phyloP scores from a whole-genome alignment of 768 basidiomycete species.

The Grammothele lineata region DNA sequence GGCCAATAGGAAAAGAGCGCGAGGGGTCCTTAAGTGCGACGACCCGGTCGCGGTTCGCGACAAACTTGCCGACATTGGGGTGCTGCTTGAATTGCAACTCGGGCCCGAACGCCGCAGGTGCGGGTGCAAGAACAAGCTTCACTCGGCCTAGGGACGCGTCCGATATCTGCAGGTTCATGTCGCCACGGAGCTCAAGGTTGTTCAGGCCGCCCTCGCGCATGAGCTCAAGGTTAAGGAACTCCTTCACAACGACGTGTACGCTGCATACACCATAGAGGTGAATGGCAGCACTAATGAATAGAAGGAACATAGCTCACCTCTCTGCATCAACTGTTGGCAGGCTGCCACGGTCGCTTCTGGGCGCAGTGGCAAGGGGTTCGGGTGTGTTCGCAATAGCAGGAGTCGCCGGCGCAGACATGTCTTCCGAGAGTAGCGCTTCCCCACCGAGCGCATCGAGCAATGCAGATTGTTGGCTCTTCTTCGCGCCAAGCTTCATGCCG shows the following conservation, averaged over 20 bases:
- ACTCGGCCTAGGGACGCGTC: constrained; percentile 72
- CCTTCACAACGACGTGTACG: constrained; percentile 83
- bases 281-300: too few species aligned
- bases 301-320: constrained; percentile 53
- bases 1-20: constrained; percentile 82
- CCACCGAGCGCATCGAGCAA: constrained; percentile 84
- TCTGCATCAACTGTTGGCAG: constrained; percentile 73
- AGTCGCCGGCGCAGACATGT: constrained; percentile 47
- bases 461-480: constrained; percentile 88
- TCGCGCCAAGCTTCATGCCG: constrained; percentile 95
- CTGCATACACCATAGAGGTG: constrained; percentile 48
- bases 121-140: constrained; percentile 57
- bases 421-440: constrained; percentile 56
- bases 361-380: constrained; percentile 33
- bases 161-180: constrained; percentile 87
- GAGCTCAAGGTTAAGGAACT: constrained; percentile 75
- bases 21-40: constrained; percentile 83
- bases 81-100: constrained; percentile 95
- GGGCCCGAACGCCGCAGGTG: constrained; percentile 54
- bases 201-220: constrained; percentile 89
- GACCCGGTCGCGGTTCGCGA: constrained; percentile 57
- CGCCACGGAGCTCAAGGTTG: constrained; percentile 88
- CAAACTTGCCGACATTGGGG: constrained; percentile 88
- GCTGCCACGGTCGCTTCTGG: constrained; percentile 53
- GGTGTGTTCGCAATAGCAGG: constrained; percentile 46